These are phyloP conservation scores for Tulasnella sp. DNA, from an alignment of 768 basidiomycete genomes.

Conservation along the genomic window DNA sequence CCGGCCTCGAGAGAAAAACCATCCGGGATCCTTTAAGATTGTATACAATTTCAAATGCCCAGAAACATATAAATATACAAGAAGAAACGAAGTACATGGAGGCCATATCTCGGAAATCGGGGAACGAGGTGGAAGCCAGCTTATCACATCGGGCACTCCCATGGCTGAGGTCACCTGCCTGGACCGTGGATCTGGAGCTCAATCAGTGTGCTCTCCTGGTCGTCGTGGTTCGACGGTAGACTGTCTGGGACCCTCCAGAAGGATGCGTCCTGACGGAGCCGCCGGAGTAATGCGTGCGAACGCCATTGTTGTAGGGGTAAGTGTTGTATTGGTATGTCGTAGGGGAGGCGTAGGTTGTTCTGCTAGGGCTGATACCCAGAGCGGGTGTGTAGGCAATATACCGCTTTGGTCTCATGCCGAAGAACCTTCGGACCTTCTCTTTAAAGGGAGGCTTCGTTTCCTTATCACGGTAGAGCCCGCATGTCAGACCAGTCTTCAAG, in stretches of 20 bases:
- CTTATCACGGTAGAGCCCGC: not conserved
- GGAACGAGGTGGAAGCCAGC: not conserved
- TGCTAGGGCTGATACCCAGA: not conserved
- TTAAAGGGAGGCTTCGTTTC: constrained; percentile 9
- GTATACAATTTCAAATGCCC: not conserved
- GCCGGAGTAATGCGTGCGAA: not conserved
- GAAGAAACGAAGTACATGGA: not conserved
- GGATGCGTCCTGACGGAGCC: not conserved
- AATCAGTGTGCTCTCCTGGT: not conserved
- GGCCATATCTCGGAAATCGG: not conserved
- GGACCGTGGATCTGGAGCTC: not conserved
- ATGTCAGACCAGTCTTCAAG: not conserved
- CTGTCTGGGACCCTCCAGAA: not conserved
- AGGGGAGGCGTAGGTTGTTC: not conserved
- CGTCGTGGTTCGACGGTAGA: not conserved
- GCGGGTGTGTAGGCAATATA: constrained; percentile 8
- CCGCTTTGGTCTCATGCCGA: constrained; percentile 6
- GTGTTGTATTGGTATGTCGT: not conserved
- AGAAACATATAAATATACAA: not conserved
- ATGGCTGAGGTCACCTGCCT: not conserved
- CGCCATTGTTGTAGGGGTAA: not conserved
- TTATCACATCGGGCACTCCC: not conserved
- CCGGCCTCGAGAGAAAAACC: not conserved
- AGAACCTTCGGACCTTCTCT: constrained; percentile 6
- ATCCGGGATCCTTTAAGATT: not conserved